These are phyloP conservation scores for Hypoxylon sp. DNA, from an alignment of 2,329 filamentous ascomycete species.

Conservation along the genomic window DNA sequence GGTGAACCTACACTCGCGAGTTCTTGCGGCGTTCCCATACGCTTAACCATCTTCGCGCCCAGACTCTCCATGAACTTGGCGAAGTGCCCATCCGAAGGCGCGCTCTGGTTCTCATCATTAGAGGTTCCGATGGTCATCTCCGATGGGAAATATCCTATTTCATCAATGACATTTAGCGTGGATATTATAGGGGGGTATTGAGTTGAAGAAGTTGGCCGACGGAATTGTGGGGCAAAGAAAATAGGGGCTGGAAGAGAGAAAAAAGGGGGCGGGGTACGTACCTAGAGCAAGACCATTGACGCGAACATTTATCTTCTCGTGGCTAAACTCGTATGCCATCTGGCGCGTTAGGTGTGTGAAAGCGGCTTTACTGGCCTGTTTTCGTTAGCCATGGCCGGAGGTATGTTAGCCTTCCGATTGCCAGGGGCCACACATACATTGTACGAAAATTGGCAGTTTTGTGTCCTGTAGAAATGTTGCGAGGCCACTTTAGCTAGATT, in stretches of 20 bases:
- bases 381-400: not conserved
- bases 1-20: constrained; percentile 49
- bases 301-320: constrained; percentile 51
- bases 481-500: no score
- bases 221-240: not conserved
- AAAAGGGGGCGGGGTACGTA: constrained; percentile 22
- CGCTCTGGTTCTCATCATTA: constrained; percentile 48
- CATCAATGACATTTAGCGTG: not conserved
- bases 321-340: constrained; percentile 50
- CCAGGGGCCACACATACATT: constrained; percentile 38
- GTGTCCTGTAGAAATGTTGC: constrained; percentile 37
- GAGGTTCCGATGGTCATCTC: constrained; percentile 49
- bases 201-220: not conserved
- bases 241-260: not conserved
- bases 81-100: constrained; percentile 37
- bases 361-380: constrained; percentile 49
- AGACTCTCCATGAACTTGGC: constrained; percentile 36
- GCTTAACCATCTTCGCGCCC: constrained; percentile 42
- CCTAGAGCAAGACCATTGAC: constrained; percentile 52
- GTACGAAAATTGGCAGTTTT: constrained; percentile 50
- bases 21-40: constrained; percentile 50
- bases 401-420: not conserved
- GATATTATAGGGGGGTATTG: not conserved
- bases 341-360: constrained; percentile 50
- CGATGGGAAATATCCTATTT: constrained; percentile 51